Evolutionary conservation across 129 eudicot species (phyloP).

Genomic region (Glebionis coronaria): DNA sequence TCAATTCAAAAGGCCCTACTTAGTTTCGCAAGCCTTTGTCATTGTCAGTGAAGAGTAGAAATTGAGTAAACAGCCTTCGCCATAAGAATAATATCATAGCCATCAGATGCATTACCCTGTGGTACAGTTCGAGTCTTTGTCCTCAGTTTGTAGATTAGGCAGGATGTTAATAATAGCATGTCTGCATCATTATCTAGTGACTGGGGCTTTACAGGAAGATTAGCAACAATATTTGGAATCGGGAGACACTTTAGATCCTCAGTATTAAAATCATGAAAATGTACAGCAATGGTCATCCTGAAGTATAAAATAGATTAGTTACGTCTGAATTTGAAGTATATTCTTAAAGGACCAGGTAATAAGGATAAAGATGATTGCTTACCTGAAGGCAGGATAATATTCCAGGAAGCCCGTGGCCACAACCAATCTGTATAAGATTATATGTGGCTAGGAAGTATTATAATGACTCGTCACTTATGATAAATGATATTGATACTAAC

Average conservation of each 20-base stretch:
- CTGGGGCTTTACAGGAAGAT: conserved; percentile 16
- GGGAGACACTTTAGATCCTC: too few species aligned
- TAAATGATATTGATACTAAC: not conserved
- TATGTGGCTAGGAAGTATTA: conserved; percentile 17
- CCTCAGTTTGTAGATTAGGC: conserved; percentile 25
- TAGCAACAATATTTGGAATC: too few species aligned
- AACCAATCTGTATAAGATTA: conserved; percentile 66
- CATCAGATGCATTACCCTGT: conserved; percentile 24
- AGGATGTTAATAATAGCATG: conserved; percentile 51
- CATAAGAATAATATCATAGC: conserved; percentile 81
- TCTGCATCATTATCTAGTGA: conserved; percentile 26
- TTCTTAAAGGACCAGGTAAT: not conserved
- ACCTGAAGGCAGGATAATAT: conserved; percentile 76
- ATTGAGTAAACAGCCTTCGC: conserved; percentile 86
- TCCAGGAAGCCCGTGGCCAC: conserved; percentile 98
- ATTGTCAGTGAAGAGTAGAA: conserved; percentile 66
- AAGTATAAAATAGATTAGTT: not conserved
- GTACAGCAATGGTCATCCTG: too few species aligned
- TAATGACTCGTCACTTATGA: not conserved
- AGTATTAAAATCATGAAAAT: too few species aligned
- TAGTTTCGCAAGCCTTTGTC: too few species aligned
- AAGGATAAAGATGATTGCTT: conserved; percentile 1
- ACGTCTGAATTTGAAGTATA: not conserved
- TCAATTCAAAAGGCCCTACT: too few species aligned
- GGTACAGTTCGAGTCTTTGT: conserved; percentile 2